phyloP scores from a whole-genome alignment of 768 basidiomycete species.

The Mycena albidolilacea region DNA sequence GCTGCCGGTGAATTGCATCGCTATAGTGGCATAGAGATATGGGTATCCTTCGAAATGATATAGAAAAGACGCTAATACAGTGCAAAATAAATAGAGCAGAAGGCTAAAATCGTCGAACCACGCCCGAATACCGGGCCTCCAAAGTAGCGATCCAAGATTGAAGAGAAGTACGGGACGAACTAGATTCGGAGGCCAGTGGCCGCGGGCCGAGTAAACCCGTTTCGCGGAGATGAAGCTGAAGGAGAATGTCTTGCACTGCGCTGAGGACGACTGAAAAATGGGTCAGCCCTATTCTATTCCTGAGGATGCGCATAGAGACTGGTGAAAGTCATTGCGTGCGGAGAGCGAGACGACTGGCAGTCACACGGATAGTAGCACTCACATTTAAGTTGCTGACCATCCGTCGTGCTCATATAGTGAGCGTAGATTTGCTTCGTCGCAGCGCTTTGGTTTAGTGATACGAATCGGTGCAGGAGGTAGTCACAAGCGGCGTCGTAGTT shows the following conservation, averaged over 20 bases:
- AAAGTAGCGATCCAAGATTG: slow-evolving; percentile 17
- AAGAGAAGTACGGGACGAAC: neutral
- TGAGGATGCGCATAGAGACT: slow-evolving; percentile 12
- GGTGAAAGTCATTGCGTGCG: slow-evolving; percentile 73
- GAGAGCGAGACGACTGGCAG: slow-evolving; percentile 81
- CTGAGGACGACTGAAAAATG: slow-evolving; percentile 16
- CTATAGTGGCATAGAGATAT: no score
- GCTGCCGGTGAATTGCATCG: no score
- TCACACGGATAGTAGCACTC: slow-evolving; percentile 13
- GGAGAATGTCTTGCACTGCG: slow-evolving; percentile 13
- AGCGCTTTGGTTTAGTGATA: slow-evolving; percentile 91
- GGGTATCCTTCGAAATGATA: no score
- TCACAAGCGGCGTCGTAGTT: slow-evolving; percentile 92
- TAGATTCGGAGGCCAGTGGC: slow-evolving; percentile 13
- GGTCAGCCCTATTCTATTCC: slow-evolving; percentile 15
- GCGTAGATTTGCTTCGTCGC: slow-evolving; percentile 91
- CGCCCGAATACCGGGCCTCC: slow-evolving; percentile 7
- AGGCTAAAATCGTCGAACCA: slow-evolving; percentile 10
- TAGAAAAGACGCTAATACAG: neutral
- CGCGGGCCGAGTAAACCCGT: slow-evolving; percentile 6
- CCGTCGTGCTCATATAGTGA: slow-evolving; percentile 95
- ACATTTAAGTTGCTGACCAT: slow-evolving; percentile 89
- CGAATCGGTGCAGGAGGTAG: slow-evolving; percentile 81
- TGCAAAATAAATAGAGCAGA: slow-evolving; percentile 16
- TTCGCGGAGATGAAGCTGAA: slow-evolving; percentile 13